Percentiles rank a stretch among this genome's conserved stretches.
Conservation (phyloP, 2,329 filamentous ascomycete genomes). For the Parafenestella ontariensis region DNA sequence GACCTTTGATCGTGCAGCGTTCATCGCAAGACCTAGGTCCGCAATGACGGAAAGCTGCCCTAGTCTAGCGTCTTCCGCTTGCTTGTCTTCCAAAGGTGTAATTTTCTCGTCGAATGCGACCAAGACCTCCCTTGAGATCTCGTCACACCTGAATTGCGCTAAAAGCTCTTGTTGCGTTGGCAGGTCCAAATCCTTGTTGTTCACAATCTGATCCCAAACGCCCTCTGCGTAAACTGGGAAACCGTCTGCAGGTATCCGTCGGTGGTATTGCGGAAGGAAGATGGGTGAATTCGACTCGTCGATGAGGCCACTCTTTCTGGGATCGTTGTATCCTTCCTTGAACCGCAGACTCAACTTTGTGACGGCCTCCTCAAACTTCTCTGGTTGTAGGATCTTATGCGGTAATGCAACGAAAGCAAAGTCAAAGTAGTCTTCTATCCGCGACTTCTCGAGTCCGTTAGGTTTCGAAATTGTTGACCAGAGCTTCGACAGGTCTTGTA, state of each 20-base stretch:
- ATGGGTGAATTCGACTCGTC: constrained; percentile 80
- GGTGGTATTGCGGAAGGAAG: constrained; percentile 92
- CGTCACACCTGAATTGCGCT: constrained; percentile 96
- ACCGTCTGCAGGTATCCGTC: constrained; percentile 95
- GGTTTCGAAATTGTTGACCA: constrained; percentile 95
- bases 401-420: constrained; percentile 95
- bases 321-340: constrained; percentile 77
- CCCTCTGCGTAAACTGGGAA: constrained; percentile 92
- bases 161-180: constrained; percentile 96
- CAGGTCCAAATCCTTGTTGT: constrained; percentile 97
- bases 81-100: constrained; percentile 82
- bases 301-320: constrained; percentile 65
- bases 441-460: constrained; percentile 81
- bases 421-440: constrained; percentile 97
- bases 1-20: constrained; percentile 72
- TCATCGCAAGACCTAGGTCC: constrained; percentile 77
- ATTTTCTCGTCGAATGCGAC: constrained; percentile 84
- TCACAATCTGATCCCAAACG: constrained; percentile 97
- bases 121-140: constrained; percentile 90
- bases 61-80: constrained; percentile 74
- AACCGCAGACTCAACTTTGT: constrained; percentile 82
- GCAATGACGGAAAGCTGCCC: constrained; percentile 77
- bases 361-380: constrained; percentile 85
- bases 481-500: constrained; percentile 89
- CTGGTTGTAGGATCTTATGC: constrained; percentile 94